Conservation (phyloP, 257 asterid genomes). For the Misopates orontium region DNA sequence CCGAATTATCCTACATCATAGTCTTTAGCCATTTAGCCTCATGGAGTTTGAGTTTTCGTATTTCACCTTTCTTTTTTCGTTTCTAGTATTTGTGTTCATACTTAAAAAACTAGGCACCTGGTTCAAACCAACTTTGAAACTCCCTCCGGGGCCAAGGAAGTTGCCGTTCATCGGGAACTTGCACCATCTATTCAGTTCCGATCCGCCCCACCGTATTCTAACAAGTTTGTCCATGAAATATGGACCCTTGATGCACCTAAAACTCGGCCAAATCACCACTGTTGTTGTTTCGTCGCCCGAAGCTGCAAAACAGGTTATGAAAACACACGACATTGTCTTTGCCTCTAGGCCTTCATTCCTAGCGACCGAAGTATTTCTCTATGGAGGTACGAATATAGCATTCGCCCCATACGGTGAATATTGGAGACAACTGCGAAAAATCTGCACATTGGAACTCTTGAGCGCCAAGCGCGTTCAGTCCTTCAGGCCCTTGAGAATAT, state of each 20-base stretch:
- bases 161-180: slow-evolving; percentile 33
- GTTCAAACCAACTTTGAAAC: neutral
- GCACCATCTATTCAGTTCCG: slow-evolving; percentile 19
- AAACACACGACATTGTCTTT: slow-evolving; percentile 29
- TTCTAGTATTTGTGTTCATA: too few relatives aligned
- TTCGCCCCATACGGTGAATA: slow-evolving; percentile 32
- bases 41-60: too few relatives aligned
- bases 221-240: slow-evolving; percentile 28
- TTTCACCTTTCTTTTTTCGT: too few relatives aligned
- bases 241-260: slow-evolving; percentile 30
- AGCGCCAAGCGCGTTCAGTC: slow-evolving; percentile 25
- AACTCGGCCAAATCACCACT: slow-evolving; percentile 32
- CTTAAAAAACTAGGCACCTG: too few relatives aligned
- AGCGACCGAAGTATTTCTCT: slow-evolving; percentile 18
- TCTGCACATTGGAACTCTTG: slow-evolving; percentile 28
- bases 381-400: slow-evolving; percentile 15
- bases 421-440: slow-evolving; percentile 39
- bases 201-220: slow-evolving; percentile 19
- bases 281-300: slow-evolving; percentile 32
- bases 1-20: too few relatives aligned
- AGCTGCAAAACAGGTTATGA: slow-evolving; percentile 30
- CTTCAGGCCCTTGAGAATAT: slow-evolving; percentile 26
- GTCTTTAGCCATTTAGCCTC: too few relatives aligned
- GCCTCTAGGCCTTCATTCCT: slow-evolving; percentile 32
- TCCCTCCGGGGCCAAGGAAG: slow-evolving; percentile 34